These are phyloP conservation scores for Lodderomyces margitis DNA, from an alignment of 1,139 yeast species.

Conservation along the genomic window DNA sequence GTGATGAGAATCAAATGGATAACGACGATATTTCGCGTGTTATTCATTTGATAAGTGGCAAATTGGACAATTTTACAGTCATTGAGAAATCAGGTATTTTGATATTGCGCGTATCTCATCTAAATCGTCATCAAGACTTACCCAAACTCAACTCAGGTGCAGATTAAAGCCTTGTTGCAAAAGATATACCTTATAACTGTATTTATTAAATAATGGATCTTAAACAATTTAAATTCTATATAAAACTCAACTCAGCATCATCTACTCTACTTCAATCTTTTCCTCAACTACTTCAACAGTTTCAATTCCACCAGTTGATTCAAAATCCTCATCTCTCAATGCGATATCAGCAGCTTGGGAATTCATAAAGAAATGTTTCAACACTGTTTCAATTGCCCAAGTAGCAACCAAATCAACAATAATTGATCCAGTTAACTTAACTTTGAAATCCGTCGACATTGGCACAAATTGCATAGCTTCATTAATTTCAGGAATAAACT, in stretches of 20 bases:
- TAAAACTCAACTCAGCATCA: not conserved
- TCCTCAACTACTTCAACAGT: not conserved
- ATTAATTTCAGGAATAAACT: slow-evolving; percentile 90
- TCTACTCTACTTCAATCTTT: slow-evolving; percentile 4
- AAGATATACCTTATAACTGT: too few relatives aligned
- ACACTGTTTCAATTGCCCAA: slow-evolving; percentile 74
- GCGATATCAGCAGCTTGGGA: slow-evolving; percentile 93
- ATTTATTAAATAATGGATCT: not conserved
- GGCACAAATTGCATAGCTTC: slow-evolving; percentile 90
- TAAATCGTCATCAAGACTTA: slow-evolving; percentile 31
- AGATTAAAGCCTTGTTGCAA: not conserved
- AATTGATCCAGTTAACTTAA: slow-evolving; percentile 71
- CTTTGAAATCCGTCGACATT: slow-evolving; percentile 73
- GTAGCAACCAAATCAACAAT: slow-evolving; percentile 73
- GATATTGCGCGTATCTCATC: slow-evolving; percentile 26
- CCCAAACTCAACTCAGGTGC: not conserved
- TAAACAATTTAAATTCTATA: not conserved
- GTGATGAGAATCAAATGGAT: slow-evolving; percentile 28
- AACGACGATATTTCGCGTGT: slow-evolving; percentile 32
- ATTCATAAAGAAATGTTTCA: slow-evolving; percentile 87
- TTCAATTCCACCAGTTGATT: slow-evolving; percentile 6
- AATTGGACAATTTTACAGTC: slow-evolving; percentile 18
- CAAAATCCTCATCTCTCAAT: slow-evolving; percentile 29
- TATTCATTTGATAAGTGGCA: slow-evolving; percentile 19
- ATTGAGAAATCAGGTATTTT: slow-evolving; percentile 23